Percentiles rank a stretch among this genome's conserved stretches.
These are phyloP conservation scores for Seiridium unicorne DNA, from an alignment of 2,329 filamentous ascomycete genomes.

Conservation along the genomic window DNA sequence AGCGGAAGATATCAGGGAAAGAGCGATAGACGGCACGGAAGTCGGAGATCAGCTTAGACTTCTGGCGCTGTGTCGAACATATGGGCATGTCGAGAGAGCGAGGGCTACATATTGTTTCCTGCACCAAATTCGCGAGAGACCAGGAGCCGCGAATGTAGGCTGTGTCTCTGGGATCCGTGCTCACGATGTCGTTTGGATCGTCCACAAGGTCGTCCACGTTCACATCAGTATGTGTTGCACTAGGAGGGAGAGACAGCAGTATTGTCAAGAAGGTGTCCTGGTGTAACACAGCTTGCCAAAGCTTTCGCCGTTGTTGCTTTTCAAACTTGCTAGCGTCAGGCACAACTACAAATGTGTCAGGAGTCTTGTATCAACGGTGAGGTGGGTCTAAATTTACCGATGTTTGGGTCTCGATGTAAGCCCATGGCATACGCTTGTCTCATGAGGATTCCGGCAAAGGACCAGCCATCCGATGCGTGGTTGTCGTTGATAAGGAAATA, in stretches of 20 bases:
- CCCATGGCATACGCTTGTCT: slow-evolving; percentile 81
- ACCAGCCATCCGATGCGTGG: slow-evolving; percentile 79
- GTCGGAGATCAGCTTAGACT: slow-evolving; percentile 66
- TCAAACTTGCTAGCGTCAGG: slow-evolving; percentile 67
- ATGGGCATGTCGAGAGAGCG: slow-evolving; percentile 73
- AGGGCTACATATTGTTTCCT: slow-evolving; percentile 73
- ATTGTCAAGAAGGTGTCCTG: slow-evolving; percentile 83
- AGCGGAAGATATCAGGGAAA: slow-evolving; percentile 69
- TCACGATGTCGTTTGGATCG: slow-evolving; percentile 55
- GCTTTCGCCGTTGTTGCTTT: slow-evolving; percentile 74
- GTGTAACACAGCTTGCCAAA: slow-evolving; percentile 79
- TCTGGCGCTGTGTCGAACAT: slow-evolving; percentile 65
- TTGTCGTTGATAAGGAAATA: slow-evolving; percentile 88
- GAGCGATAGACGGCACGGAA: slow-evolving; percentile 72
- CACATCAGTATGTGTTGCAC: slow-evolving; percentile 77
- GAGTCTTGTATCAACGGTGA: neutral
- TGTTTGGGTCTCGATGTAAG: slow-evolving; percentile 74
- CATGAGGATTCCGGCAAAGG: slow-evolving; percentile 75
- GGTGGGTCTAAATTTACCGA: slow-evolving; percentile 41
- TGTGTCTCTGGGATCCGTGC: slow-evolving; percentile 63
- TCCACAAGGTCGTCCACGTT: slow-evolving; percentile 71
- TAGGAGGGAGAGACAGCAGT: slow-evolving; percentile 73
- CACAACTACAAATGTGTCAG: slow-evolving; percentile 41
- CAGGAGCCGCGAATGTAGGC: slow-evolving; percentile 75
- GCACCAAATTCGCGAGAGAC: slow-evolving; percentile 76